Conservation (phyloP, 208 protist genomes). For the Naegleria fowleri region DNA sequence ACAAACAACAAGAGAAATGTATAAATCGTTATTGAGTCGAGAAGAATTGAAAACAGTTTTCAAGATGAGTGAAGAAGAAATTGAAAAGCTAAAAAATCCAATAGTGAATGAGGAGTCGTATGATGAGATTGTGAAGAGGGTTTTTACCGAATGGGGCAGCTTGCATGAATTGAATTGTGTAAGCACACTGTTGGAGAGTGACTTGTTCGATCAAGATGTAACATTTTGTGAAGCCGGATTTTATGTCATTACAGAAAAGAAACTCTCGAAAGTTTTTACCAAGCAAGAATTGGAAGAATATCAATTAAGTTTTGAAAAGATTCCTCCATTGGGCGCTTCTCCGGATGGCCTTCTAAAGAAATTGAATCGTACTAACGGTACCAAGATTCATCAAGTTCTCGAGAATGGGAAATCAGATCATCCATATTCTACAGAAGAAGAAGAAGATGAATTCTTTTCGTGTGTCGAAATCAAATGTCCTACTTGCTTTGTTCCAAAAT, state of each 20-base stretch:
- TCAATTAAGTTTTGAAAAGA: not conserved
- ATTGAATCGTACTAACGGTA: not conserved
- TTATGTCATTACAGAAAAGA: not conserved
- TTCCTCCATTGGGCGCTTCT: not conserved
- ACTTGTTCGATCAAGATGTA: not conserved
- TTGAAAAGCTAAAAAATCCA: not conserved
- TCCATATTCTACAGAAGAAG: too few relatives aligned
- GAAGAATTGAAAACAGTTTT: not conserved
- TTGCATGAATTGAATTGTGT: not conserved
- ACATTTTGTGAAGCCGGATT: not conserved
- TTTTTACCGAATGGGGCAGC: conserved; percentile 3
- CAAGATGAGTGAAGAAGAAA: not conserved
- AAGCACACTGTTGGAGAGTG: not conserved
- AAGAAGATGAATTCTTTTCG: not conserved
- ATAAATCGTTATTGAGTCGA: not conserved
- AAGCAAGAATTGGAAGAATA: not conserved
- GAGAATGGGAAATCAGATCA: not conserved
- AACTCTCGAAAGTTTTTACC: not conserved
- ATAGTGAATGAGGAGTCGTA: not conserved
- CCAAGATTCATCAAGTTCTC: not conserved
- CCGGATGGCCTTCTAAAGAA: not conserved
- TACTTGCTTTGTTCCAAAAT: conserved; percentile 1
- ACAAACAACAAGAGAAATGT: not conserved
- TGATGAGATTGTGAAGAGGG: not conserved
- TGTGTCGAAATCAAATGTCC: not conserved